These are phyloP conservation scores for Lentinula boryana DNA, from an alignment of 768 basidiomycete genomes.

Conservation along the genomic window DNA sequence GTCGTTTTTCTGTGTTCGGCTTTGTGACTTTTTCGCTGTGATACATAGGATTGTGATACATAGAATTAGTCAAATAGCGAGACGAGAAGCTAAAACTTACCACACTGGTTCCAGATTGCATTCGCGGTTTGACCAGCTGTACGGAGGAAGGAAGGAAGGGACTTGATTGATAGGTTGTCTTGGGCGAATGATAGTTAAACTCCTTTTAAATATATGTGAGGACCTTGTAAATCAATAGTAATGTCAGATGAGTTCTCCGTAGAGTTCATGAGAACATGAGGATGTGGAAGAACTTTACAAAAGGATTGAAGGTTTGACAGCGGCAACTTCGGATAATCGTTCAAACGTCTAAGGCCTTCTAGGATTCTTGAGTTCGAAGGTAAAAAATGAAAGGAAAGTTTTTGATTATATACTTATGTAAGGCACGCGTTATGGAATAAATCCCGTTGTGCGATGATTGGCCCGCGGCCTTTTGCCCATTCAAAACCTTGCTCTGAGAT, in stretches of 20 bases:
- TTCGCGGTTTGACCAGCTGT: not conserved
- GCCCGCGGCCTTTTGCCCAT: too few species aligned
- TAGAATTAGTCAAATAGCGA: not conserved
- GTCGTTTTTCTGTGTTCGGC: not conserved
- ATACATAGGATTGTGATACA: too few species aligned
- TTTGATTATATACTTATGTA: slow-evolving; percentile 9
- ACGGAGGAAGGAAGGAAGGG: not conserved
- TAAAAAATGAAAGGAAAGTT: slow-evolving; percentile 5
- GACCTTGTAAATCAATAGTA: too few species aligned
- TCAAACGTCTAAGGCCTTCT: not conserved
- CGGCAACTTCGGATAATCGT: not conserved
- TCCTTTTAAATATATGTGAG: not conserved
- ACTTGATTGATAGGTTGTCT: not conserved
- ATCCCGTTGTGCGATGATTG: too few species aligned
- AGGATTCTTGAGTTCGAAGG: too few species aligned
- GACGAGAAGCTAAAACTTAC: not conserved
- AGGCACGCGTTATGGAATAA: too few species aligned
- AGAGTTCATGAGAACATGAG: not conserved
- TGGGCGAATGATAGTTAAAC: not conserved
- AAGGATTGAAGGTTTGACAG: not conserved
- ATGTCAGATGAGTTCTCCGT: not conserved
- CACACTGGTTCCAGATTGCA: not conserved
- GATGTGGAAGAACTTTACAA: not conserved
- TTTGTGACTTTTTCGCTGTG: not conserved
- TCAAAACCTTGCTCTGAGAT: too few species aligned